Evolutionary conservation across 768 basidiomycete species (phyloP).

Genomic region (Russula foetens): DNA sequence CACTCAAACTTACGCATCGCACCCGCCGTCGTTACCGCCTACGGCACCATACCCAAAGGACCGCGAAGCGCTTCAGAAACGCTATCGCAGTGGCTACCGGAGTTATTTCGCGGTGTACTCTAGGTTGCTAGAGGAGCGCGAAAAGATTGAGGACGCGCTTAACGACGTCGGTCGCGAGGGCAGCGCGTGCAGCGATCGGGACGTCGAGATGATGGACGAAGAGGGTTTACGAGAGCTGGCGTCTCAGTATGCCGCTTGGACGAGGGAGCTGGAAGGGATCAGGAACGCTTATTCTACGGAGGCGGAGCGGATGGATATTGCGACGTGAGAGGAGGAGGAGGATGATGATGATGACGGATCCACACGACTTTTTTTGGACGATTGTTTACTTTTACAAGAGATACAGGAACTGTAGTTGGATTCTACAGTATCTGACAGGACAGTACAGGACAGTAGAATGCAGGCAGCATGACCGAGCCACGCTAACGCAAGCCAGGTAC

Average conservation of each 20-base stretch:
- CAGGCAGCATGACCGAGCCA: too few relatives aligned
- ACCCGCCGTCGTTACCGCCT: conserved; percentile 3
- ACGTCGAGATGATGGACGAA: conserved; percentile 34
- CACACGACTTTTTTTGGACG: background rate
- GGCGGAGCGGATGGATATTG: conserved; percentile 18
- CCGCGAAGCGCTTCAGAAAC: conserved; percentile 41
- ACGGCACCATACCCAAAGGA: conserved; percentile 36
- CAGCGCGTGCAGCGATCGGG: conserved; percentile 42
- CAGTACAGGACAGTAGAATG: too few relatives aligned
- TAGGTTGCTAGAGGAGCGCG: conserved; percentile 41
- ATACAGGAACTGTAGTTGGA: too few relatives aligned
- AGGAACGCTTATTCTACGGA: conserved; percentile 31
- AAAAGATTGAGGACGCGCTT: conserved; percentile 45
- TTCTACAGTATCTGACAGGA: too few relatives aligned
- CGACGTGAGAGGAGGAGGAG: background rate
- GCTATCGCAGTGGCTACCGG: conserved; percentile 44
- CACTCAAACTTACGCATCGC: conserved; percentile 1
- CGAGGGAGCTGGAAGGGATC: conserved; percentile 49
- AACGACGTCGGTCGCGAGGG: conserved; percentile 31
- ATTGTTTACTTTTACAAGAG: background rate
- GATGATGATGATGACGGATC: background rate
- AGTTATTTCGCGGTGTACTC: conserved; percentile 43
- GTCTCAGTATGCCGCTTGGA: conserved; percentile 37
- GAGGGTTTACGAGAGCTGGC: conserved; percentile 44
- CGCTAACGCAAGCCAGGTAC: too few relatives aligned